A percentile compares a stretch with the other conserved stretches of the same genome.
Conservation (phyloP, 2,329 filamentous ascomycete species). For the Keithomyces neogunnii region DNA sequence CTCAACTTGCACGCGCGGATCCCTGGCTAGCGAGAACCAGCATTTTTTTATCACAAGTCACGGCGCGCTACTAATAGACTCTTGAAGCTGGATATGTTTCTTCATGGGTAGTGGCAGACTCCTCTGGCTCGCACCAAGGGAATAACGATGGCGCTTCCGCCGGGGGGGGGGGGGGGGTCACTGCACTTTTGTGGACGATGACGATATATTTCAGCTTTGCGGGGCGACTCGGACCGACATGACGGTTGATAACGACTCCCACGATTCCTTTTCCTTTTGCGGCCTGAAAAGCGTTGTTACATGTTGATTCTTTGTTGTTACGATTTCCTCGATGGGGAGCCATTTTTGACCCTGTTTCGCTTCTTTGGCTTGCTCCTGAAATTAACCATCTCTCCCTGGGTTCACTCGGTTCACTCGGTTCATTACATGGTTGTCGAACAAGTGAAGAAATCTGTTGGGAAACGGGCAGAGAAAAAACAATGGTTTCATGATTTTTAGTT, state of each 20-base stretch:
- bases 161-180: no score
- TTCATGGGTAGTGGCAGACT: not conserved
- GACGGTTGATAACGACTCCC: not conserved
- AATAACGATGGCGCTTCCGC: not conserved
- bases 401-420: not conserved
- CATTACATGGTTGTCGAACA: not conserved
- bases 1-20: not conserved
- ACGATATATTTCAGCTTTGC: not conserved
- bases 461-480: not conserved
- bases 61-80: not conserved
- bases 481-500: not conserved
- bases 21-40: not conserved
- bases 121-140: not conserved
- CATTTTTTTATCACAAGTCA: not conserved
- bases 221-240: not conserved
- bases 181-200: not conserved
- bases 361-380: not conserved
- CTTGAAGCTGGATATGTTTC: not conserved
- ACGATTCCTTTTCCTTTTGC: not conserved
- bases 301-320: not conserved
- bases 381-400: not conserved
- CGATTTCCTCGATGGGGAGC: not conserved
- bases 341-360: not conserved
- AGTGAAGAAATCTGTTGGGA: not conserved
- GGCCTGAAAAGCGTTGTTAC: not conserved